These are phyloP conservation scores for Adansonia rubrostipa DNA, from an alignment of 441 rosid species.

Conservation along the genomic window DNA sequence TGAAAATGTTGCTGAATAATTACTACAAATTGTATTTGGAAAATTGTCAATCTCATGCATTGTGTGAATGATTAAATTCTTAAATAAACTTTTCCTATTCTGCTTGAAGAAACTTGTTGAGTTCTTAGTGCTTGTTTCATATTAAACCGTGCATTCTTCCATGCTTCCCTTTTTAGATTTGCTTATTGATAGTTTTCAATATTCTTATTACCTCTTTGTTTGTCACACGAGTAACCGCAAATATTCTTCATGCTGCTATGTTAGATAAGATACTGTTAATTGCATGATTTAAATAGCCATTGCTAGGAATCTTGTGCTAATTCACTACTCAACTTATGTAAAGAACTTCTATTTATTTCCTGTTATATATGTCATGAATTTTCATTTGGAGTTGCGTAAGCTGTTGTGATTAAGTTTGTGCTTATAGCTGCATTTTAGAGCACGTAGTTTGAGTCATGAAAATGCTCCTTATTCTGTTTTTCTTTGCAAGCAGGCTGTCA, in stretches of 20 bases:
- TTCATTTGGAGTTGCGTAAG: too few relatives aligned
- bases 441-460: background rate
- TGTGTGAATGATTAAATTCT: background rate
- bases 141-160: background rate
- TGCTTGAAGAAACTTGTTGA: background rate
- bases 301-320: background rate
- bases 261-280: background rate
- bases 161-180: background rate
- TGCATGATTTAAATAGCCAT: background rate
- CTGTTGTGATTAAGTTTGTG: background rate
- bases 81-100: background rate
- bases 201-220: background rate
- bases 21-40: background rate
- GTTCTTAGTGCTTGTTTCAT: background rate
- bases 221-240: background rate
- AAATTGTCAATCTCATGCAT: too few relatives aligned
- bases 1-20: background rate
- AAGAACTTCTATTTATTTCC: too few relatives aligned
- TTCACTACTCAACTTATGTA: background rate
- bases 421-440: slow-evolving; percentile 3
- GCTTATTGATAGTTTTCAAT: background rate
- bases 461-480: background rate
- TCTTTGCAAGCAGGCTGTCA: slow-evolving; percentile 67
- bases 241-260: background rate
- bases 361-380: too few relatives aligned